Evolutionary conservation across 345 rosid genomes (phyloP), one percentile per base, ranked within the genome.

Genomic region (Trapa bicornis): DNA sequence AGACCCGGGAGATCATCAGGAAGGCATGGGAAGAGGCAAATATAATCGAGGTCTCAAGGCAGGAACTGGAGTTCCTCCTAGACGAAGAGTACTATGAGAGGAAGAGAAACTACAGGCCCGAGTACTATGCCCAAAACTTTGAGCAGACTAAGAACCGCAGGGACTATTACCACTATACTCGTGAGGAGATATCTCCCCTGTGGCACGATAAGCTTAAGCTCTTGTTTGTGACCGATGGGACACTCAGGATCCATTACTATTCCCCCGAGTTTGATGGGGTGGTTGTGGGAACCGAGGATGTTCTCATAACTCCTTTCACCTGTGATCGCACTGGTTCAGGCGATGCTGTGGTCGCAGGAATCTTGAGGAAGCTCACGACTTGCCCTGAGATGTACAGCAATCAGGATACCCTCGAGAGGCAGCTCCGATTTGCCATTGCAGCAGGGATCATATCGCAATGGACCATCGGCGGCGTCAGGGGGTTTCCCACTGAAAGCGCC

Each of bases 241-340:
- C 98, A 0, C 80, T 85, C 3, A 74, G 90, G 73, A 82, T 90
- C 47, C 98, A 90, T 81, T 93, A 93, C 76, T 90, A 88, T 67
- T 43, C 89, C 14, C 86, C 89, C 17, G 64, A 67, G 0, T 93
- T 90, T 68, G 94, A 93, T 66, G 97, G 98, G 10, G 83, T 71
- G 53, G 94, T 87, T 39, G 77, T 87, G 3, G 98, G 98, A 67
- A 85, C 94, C 0, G 98, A 93, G 72, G 97, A 93, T 81, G 97
- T 83, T 72, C 86, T 88, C 32, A 82, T 90, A 71, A 84, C 96
- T 29, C 97, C 98, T 0, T 83, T 84, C 78, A 90, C 98, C 3
- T 90, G 94, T 70, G 98, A 93, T 79, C 82, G 97, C 48, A 93
- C 96, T 47, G 97, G 98, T 68, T 87, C 98, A 1, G 98, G 98